Percentiles rank a stretch among this genome's conserved stretches.
These are phyloP conservation scores for Lentinula guzmanii DNA, from an alignment of 768 basidiomycete species.

Conservation along the genomic window DNA sequence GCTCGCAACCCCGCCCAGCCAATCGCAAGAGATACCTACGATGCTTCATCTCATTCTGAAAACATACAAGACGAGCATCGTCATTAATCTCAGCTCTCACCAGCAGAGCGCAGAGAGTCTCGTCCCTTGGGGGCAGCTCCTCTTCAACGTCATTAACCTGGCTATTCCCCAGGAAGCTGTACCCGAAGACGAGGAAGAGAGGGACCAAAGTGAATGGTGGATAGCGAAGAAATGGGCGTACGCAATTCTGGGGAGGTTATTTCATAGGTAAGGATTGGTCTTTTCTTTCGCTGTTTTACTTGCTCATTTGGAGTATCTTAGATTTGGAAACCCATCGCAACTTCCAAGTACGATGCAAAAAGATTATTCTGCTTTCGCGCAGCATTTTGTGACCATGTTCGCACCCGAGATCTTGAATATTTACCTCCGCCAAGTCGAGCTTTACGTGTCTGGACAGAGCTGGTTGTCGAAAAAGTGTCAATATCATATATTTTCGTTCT, in stretches of 20 bases:
- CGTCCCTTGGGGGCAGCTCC: conserved; percentile 81
- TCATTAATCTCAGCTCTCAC: conserved; percentile 64
- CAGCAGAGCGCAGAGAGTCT: conserved; percentile 73
- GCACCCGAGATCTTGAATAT: conserved; percentile 85
- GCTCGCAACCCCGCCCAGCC: conserved; percentile 53
- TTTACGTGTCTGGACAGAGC: conserved; percentile 64
- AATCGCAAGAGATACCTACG: conserved; percentile 69
- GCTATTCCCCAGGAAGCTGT: conserved; percentile 59
- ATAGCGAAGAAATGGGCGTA: conserved; percentile 93
- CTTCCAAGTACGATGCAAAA: conserved; percentile 66
- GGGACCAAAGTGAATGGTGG: conserved; percentile 85
- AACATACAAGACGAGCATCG: conserved; percentile 77
- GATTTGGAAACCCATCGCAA: conserved; percentile 86
- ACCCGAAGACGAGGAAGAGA: conserved; percentile 66
- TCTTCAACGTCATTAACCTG: conserved; percentile 76
- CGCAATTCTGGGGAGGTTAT: conserved; percentile 69
- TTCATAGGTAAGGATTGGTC: conserved; percentile 49
- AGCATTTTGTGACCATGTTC: conserved; percentile 71
- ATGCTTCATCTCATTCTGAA: conserved; percentile 87
- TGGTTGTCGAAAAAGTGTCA: conserved; percentile 84
- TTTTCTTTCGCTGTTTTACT: background rate
- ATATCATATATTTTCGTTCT: conserved; percentile 79
- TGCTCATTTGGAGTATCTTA: conserved; percentile 15
- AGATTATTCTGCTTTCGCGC: conserved; percentile 66
- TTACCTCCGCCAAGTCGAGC: conserved; percentile 66